Conservation (phyloP, 78 protist genomes). For the Planoprotostelium fungivorum region DNA sequence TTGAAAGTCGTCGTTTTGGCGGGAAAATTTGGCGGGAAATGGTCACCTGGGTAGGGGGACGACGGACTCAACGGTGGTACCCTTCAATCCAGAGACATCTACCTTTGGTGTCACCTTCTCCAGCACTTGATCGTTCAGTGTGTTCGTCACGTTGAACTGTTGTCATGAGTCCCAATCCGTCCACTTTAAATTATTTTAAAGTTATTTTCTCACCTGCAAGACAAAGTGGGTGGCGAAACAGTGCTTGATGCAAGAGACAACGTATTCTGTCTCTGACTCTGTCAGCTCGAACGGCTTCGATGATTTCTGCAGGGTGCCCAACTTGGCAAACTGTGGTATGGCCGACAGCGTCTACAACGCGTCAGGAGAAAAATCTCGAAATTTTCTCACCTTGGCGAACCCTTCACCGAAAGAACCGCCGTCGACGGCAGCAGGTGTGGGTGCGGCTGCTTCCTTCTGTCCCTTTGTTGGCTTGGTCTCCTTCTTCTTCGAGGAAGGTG, state of each 20-base stretch:
- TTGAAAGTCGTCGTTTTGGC: neutral
- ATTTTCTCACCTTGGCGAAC: neutral
- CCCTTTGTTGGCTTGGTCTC: neutral
- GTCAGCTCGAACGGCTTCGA: conserved; percentile 73
- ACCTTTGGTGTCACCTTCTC: conserved; percentile 67
- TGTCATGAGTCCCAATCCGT: no score
- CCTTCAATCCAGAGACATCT: conserved; percentile 25
- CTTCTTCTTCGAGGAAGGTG: conserved; percentile 5
- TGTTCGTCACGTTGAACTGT: conserved; percentile 81
- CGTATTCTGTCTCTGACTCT: conserved; percentile 92
- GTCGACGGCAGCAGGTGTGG: neutral
- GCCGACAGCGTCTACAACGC: conserved; percentile 20
- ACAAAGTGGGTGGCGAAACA: conserved; percentile 68
- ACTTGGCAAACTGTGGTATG: conserved; percentile 76
- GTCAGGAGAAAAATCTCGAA: neutral
- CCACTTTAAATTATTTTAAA: neutral
- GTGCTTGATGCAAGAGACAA: conserved; percentile 85
- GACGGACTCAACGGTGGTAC: conserved; percentile 1
- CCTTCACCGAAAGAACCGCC: neutral
- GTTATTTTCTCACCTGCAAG: conserved; percentile 34
- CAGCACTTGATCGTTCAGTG: conserved; percentile 78
- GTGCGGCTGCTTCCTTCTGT: conserved; percentile 18
- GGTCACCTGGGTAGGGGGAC: neutral
- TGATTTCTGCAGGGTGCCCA: conserved; percentile 64
- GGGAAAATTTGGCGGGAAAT: no score